Evolutionary conservation across 2,329 filamentous ascomycete genomes (phyloP), one percentile per base, ranked within the genome.

Genomic region (Stagonosporopsis vannaccii): DNA sequence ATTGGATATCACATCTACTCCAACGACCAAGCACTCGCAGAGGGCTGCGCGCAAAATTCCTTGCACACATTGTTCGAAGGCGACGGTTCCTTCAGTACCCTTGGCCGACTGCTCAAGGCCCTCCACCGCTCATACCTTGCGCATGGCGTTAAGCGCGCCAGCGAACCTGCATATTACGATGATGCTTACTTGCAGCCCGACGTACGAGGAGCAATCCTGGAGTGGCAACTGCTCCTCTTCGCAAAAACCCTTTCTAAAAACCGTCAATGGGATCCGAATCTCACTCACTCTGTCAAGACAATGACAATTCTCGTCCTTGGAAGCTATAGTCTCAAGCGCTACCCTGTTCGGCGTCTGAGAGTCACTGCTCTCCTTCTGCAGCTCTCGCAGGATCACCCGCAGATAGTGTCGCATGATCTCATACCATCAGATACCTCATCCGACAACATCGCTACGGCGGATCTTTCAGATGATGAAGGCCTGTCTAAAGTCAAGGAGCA

Each of bases 1-100:
- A 83, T 88, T 52, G 81, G 84, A 15, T 82, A 82, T 49, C 80
- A 89, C 65, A 79, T 90, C 5, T 82, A 84, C 23, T 81, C 85
- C 35, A 86, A 85, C 2, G 78, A 82, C 23, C 71, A 78, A n/a
- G 71, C 75, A 1, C 80, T 90, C n/a, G 82, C 83, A 0, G 64
- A 77, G 5, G 73, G 76, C 2, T 78, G 89, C 6, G 72, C 79
- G 1, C 81, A 73, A 1, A 76, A 80, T 42, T 80, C 88, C 0
- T 77, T 88, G 0, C 69, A 72, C 2, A 68, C 78, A 4, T 81
- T 84, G 1, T 90, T 88, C 84, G 73, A 75, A n/a, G 70, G 75
- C 9, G 80, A 77, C 26, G 79, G 82, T 9, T 80, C 83, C 48
- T 75, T 82, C 2, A 77, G 80, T 47, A 75, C 80, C 2, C 77